Evolutionary conservation across 2,329 filamentous ascomycete genomes (phyloP).

Genomic region (Colletotrichum tropicale): DNA sequence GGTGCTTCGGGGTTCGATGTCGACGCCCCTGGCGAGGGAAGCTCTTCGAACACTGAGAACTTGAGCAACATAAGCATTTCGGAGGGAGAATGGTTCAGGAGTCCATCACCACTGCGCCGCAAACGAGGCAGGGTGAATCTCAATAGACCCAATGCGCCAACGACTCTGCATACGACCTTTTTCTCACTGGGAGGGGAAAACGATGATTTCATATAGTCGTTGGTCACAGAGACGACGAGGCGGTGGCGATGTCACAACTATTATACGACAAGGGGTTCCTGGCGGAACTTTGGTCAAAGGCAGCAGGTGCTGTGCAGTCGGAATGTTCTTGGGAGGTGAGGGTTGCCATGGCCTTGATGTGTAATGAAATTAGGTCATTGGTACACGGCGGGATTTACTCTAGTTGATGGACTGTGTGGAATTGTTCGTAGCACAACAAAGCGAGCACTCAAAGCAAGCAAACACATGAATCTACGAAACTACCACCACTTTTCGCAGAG

Average conservation of each 20-base stretch:
- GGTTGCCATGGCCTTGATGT: background rate
- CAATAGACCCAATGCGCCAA: background rate
- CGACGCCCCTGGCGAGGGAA: background rate
- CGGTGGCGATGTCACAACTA: background rate
- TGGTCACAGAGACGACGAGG: background rate
- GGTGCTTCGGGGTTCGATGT: background rate
- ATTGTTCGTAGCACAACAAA: background rate
- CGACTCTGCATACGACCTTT: background rate
- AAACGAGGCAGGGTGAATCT: background rate
- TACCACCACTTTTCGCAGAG: constrained; percentile 45
- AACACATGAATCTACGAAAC: background rate
- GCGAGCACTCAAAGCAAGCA: background rate
- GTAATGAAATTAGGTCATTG: background rate
- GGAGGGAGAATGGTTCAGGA: constrained; percentile 24
- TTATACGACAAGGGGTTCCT: background rate
- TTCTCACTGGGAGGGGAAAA: background rate
- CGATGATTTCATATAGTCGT: background rate
- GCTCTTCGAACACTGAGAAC: background rate
- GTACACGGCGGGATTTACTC: background rate
- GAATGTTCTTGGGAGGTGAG: background rate
- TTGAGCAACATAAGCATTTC: background rate
- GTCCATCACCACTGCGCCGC: constrained; percentile 21
- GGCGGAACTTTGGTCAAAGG: background rate
- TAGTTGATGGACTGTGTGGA: background rate
- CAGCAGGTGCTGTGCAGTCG: background rate